Evolutionary conservation across 371 early-diverging fungal genomes (phyloP), one percentile per base, ranked within the genome.

Genomic region (Saksenaea oblongispora): DNA sequence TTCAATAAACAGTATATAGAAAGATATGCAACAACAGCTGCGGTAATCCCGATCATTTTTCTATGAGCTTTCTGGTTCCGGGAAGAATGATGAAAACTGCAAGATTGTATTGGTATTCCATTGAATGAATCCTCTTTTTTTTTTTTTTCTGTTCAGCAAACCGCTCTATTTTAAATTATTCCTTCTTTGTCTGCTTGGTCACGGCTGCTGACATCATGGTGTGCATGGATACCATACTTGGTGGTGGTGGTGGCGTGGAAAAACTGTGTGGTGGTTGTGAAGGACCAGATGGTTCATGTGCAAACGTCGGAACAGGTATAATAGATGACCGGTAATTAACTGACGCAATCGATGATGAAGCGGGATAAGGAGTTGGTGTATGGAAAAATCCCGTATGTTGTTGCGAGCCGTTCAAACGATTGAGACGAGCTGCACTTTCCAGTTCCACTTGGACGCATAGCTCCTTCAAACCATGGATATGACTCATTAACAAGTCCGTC

Each of bases 361-460:
- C 42, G 7, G 53, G 55, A 13, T 54, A 51, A 10, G 62, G 31
- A 4, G 31, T 35, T 28, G 72, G 72, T 5, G 70, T 67, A 56
- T 78, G 72, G 58, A 72, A 78, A 55, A 74, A 78, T 1, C 78
- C 78, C 14, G 55, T 63, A 15, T 57, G 59, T 34, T 65, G 62
- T 34, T 62, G 67, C 13, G 63, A 67, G 5, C 57, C 56, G 31
- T 64, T 58, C 11, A 63, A 61, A 27, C 64, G 47, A 31, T 59
- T 62, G 35, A 64, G 61, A 34, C 67, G 64, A 7, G 66, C 63
- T 17, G 74, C 73, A 17, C 66, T 71, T 34, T 76, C 72, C 15
- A 66, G 63, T 58, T 84, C 82, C 15, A 84, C 72, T 44, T 84
- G 84, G 14, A 84, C 78, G 61, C 82, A 78, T 7, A 80, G 67